A percentile compares a stretch with the other conserved stretches of the same genome.
Evolutionary conservation across 1,139 yeast genomes (phyloP).

Genomic region (Wickerhamiella infanticola): DNA sequence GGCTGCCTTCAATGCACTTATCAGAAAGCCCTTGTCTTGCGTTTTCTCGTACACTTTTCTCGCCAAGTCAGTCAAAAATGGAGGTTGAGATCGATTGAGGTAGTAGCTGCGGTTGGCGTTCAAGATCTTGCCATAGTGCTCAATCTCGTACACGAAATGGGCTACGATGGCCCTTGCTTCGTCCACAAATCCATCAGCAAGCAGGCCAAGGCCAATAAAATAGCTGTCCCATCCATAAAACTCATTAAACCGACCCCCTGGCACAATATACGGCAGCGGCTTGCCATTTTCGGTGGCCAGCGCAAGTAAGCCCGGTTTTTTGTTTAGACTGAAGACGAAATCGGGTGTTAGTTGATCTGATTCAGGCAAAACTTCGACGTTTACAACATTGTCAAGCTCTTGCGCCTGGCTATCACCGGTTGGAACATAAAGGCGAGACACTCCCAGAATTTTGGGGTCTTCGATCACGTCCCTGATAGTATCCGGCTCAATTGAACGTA

Average conservation of each 20-base stretch:
- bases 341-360: constrained; percentile 40
- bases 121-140: constrained; percentile 79
- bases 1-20: constrained; percentile 57
- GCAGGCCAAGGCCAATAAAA: constrained; percentile 73
- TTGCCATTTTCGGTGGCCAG: constrained; percentile 47
- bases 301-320: constrained; percentile 75
- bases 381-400: not conserved
- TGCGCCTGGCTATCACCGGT: constrained; percentile 1
- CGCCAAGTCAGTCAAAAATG: constrained; percentile 93
- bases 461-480: constrained; percentile 3
- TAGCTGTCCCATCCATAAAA: constrained; percentile 97
- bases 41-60: constrained; percentile 46
- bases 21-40: constrained; percentile 42
- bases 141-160: constrained; percentile 79
- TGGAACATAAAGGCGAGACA: constrained; percentile 4
- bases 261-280: constrained; percentile 83
- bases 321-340: constrained; percentile 61
- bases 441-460: constrained; percentile 9
- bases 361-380: constrained; percentile 1
- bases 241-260: constrained; percentile 95
- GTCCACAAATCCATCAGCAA: constrained; percentile 48
- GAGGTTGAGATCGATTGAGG: constrained; percentile 89
- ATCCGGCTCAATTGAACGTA: constrained; percentile 8
- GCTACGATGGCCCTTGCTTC: constrained; percentile 86
- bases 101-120: constrained; percentile 93